Evolutionary conservation across 257 asterid genomes (phyloP).

Genomic region (Apocynum venetum): DNA sequence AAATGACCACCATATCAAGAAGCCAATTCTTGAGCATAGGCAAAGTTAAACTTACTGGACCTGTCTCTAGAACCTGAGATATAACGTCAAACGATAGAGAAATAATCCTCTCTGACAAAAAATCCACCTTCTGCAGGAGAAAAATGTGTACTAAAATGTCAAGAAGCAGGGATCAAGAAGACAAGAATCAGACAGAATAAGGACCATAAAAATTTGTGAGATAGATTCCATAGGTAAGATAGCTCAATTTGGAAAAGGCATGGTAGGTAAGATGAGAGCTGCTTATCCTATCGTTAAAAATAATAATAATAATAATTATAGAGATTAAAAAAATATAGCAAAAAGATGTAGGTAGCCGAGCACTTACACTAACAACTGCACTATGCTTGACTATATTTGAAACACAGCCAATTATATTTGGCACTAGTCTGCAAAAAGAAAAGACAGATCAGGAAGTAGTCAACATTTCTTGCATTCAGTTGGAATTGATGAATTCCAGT

Average conservation of each 20-base stretch:
- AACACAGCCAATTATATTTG: slow-evolving; percentile 29
- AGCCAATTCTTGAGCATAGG: not conserved
- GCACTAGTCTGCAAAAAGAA: slow-evolving; percentile 32
- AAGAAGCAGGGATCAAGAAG: not conserved
- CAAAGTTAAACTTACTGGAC: slow-evolving; percentile 31
- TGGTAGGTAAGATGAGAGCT: not conserved
- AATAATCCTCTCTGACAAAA: slow-evolving; percentile 33
- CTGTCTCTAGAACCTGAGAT: slow-evolving; percentile 38
- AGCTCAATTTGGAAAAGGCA: not conserved
- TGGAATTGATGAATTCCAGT: slow-evolving; percentile 7
- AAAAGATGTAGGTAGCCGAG: not conserved
- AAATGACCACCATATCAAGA: not conserved
- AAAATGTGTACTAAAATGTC: not conserved
- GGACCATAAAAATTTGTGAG: no score
- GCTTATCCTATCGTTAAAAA: not conserved
- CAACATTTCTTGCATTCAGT: not conserved
- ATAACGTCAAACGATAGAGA: slow-evolving; percentile 39
- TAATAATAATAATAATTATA: no score
- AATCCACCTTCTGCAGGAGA: slow-evolving; percentile 34
- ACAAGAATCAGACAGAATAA: not conserved
- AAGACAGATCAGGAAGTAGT: slow-evolving; percentile 9
- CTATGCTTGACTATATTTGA: slow-evolving; percentile 31
- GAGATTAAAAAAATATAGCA: not conserved
- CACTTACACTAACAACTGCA: slow-evolving; percentile 29
- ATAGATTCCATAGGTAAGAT: not conserved